A percentile compares a stretch with the other conserved stretches of the same genome.
phyloP scores from a whole-genome alignment of 805 yeast species.

The Candida ponderosae region DNA sequence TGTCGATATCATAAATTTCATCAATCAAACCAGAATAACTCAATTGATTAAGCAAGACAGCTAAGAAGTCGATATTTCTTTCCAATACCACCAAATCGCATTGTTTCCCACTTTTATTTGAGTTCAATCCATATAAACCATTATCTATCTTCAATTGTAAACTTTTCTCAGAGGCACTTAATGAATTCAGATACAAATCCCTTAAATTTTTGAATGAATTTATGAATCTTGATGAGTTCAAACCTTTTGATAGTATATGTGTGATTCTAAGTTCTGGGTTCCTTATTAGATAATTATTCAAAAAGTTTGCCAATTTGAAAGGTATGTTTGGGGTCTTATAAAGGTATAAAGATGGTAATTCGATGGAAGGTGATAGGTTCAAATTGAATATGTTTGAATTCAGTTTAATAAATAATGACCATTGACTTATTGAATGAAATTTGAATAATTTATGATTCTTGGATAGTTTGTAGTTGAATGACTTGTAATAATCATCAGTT shows the following conservation, averaged over 20 bases:
- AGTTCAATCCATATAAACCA: conserved; percentile 23
- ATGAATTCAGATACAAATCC: conserved; percentile 19
- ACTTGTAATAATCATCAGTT: conserved; percentile 28
- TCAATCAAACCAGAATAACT: conserved; percentile 79
- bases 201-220: conserved; percentile 28
- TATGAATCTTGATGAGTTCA: conserved; percentile 40
- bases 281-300: conserved; percentile 37
- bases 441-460: conserved; percentile 6
- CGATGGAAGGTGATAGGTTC: background rate
- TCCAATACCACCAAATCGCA: conserved; percentile 75
- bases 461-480: conserved; percentile 26
- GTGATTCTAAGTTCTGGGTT: conserved; percentile 41
- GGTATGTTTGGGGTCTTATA: conserved; percentile 23
- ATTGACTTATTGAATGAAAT: conserved; percentile 5
- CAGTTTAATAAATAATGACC: conserved; percentile 5
- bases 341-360: conserved; percentile 29
- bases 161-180: conserved; percentile 29
- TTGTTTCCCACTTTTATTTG: conserved; percentile 37
- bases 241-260: conserved; percentile 49
- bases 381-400: conserved; percentile 7
- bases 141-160: conserved; percentile 13
- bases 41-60: conserved; percentile 68
- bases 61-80: conserved; percentile 63
- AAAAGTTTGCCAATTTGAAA: conserved; percentile 24
- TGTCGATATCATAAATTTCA: conserved; percentile 51